Percentiles rank a stretch among this genome's conserved stretches.
Evolutionary conservation across 805 yeast species (phyloP).

Genomic region (Saccharomycopsis sp.): DNA sequence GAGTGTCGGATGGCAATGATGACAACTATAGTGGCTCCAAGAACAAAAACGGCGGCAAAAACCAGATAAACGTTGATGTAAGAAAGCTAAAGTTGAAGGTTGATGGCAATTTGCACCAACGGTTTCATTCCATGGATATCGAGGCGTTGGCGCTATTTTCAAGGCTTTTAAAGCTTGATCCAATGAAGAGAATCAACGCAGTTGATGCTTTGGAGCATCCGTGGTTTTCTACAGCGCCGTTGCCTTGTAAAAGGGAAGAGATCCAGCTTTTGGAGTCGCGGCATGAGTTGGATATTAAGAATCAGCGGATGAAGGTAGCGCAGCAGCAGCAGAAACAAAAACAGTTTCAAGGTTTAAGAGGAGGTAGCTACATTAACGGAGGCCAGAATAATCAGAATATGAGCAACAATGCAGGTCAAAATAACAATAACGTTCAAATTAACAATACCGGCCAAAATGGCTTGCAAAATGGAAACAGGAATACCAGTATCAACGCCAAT

Average conservation of each 20-base stretch:
- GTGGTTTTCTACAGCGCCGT: slow-evolving; percentile 63
- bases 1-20: not conserved
- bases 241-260: slow-evolving; percentile 47
- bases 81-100: slow-evolving; percentile 23
- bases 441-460: not conserved
- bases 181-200: slow-evolving; percentile 70
- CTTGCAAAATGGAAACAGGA: not conserved
- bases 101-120: slow-evolving; percentile 39
- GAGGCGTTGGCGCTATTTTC: slow-evolving; percentile 51
- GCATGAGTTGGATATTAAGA: slow-evolving; percentile 76
- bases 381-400: too few relatives aligned
- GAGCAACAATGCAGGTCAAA: not conserved
- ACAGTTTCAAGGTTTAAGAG: too few relatives aligned
- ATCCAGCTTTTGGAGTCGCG: slow-evolving; percentile 77
- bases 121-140: slow-evolving; percentile 37
- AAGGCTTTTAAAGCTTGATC: slow-evolving; percentile 63
- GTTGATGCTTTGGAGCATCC: slow-evolving; percentile 63
- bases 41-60: not conserved
- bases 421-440: not conserved
- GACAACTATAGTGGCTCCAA: not conserved
- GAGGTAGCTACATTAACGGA: too few relatives aligned
- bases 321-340: not conserved
- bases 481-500: not conserved
- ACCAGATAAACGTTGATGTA: slow-evolving; percentile 5
- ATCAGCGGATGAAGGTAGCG: slow-evolving; percentile 17